These are phyloP conservation scores for Clavispora santaluciae DNA, from an alignment of 805 yeast species.

Conservation along the genomic window DNA sequence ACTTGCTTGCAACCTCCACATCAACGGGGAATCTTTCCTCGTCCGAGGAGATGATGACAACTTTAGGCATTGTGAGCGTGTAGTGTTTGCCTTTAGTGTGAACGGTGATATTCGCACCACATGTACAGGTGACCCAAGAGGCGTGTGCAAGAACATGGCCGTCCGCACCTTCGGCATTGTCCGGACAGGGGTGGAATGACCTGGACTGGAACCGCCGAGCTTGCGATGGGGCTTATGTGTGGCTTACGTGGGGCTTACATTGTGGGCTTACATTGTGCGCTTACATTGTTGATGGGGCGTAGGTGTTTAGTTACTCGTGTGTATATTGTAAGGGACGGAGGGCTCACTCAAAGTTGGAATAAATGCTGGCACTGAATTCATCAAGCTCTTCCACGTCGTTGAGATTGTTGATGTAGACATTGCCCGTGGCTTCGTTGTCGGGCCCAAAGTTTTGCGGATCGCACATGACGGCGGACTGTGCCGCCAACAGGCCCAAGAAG, in stretches of 20 bases:
- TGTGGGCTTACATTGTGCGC: not conserved
- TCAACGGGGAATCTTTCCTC: conserved; percentile 77
- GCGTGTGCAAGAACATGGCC: not conserved
- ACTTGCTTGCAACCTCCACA: conserved; percentile 78
- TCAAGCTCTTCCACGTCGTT: conserved; percentile 58
- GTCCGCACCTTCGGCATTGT: no score
- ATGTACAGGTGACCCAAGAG: not conserved
- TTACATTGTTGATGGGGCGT: no score
- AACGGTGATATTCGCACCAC: not conserved
- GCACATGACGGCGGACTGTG: conserved; percentile 53
- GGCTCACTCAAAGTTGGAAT: conserved; percentile 61
- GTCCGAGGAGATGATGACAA: conserved; percentile 69
- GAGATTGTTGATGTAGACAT: conserved; percentile 32
- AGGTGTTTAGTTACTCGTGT: no score
- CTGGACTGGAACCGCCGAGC: no score
- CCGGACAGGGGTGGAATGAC: no score
- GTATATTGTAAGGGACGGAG: not conserved
- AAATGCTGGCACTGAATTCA: conserved; percentile 85
- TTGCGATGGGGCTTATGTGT: no score
- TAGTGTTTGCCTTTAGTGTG: not conserved
- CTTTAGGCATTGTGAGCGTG: conserved; percentile 28
- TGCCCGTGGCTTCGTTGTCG: conserved; percentile 30
- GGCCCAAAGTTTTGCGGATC: conserved; percentile 36
- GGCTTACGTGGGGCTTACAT: no score
- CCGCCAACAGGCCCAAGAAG: conserved; percentile 61